A percentile compares a stretch with the other conserved stretches of the same genome.
These are phyloP conservation scores for Thielaviopsis euricoi DNA, from an alignment of 2,329 filamentous ascomycete species.

Conservation along the genomic window DNA sequence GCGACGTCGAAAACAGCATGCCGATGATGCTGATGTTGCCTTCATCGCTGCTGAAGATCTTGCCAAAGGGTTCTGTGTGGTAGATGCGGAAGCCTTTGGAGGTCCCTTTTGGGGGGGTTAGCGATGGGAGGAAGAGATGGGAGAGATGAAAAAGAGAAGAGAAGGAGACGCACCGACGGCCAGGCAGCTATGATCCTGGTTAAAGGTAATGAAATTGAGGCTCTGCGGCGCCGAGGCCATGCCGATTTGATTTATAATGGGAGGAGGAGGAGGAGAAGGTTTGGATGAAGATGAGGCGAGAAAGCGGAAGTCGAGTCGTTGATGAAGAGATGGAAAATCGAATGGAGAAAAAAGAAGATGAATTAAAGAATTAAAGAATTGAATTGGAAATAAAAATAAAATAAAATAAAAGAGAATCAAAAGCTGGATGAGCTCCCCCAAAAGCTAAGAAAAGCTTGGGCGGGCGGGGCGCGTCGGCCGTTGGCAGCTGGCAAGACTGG, in stretches of 20 bases:
- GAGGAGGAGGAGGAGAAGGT: not conserved
- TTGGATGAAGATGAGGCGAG: not conserved
- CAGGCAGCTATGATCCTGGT: conserved; percentile 95
- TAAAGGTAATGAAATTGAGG: conserved; percentile 98
- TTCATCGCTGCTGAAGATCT: conserved; percentile 87
- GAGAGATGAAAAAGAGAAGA: not conserved
- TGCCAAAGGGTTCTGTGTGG: conserved; percentile 88
- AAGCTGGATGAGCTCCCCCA: too few relatives aligned
- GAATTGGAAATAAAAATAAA: too few relatives aligned
- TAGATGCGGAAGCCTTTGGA: conserved; percentile 92
- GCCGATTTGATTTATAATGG: not conserved
- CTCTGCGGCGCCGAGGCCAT: conserved; percentile 36
- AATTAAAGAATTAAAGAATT: too few relatives aligned
- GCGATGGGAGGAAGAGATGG: conserved; percentile 7
- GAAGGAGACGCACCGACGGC: conserved; percentile 57
- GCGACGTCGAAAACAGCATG: conserved; percentile 96
- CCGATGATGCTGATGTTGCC: conserved; percentile 92
- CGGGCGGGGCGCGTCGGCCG: not conserved
- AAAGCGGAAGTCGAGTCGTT: too few relatives aligned
- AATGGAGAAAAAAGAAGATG: too few relatives aligned
- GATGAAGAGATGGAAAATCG: not conserved
- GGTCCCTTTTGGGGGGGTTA: conserved; percentile 43
- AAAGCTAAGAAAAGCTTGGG: not conserved
- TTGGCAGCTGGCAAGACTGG: not conserved
- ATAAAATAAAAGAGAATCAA: too few relatives aligned